Evolutionary conservation across 2,329 filamentous ascomycete species (phyloP).

Genomic region (Elsinoe fawcettii): DNA sequence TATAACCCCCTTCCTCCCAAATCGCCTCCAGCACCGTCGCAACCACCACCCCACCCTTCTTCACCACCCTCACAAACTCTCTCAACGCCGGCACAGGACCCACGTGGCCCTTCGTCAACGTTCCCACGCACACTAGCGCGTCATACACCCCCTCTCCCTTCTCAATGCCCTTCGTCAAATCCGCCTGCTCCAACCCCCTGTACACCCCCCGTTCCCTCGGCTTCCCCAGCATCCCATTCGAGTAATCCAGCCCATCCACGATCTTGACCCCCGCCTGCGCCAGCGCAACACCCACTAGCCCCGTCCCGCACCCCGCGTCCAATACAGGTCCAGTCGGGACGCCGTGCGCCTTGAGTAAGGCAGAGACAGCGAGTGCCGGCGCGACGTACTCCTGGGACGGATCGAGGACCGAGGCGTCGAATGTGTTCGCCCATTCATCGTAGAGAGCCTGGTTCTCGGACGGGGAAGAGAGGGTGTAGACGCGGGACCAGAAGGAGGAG

Average conservation of each 20-base stretch:
- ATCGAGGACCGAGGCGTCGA: conserved; percentile 18
- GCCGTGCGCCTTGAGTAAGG: conserved; percentile 30
- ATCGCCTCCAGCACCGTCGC: conserved; percentile 46
- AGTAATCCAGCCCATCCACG: conserved; percentile 49
- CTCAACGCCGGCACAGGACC: conserved; percentile 42
- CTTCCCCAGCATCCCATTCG: conserved; percentile 47
- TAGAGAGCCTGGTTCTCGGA: conserved; percentile 36
- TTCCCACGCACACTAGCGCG: conserved; percentile 47
- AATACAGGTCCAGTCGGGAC: conserved; percentile 35
- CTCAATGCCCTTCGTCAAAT: conserved; percentile 41
- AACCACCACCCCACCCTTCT: conserved; percentile 42
- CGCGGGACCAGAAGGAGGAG: conserved; percentile 22
- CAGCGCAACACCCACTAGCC: conserved; percentile 45
- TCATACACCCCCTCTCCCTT: conserved; percentile 40
- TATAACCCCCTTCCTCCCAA: conserved; percentile 44
- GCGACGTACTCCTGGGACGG: conserved; percentile 34
- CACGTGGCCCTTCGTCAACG: conserved; percentile 49
- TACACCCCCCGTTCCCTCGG: conserved; percentile 45
- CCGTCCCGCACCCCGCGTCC: conserved; percentile 52
- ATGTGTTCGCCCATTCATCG: conserved; percentile 43
- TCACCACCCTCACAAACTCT: conserved; percentile 45
- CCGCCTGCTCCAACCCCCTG: conserved; percentile 37
- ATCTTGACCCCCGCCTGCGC: conserved; percentile 36
- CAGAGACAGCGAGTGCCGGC: conserved; percentile 23
- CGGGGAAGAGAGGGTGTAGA: conserved; percentile 30